Evolutionary conservation across 2,329 filamentous ascomycete genomes (phyloP).

Genomic region (Curvularia spicifera): DNA sequence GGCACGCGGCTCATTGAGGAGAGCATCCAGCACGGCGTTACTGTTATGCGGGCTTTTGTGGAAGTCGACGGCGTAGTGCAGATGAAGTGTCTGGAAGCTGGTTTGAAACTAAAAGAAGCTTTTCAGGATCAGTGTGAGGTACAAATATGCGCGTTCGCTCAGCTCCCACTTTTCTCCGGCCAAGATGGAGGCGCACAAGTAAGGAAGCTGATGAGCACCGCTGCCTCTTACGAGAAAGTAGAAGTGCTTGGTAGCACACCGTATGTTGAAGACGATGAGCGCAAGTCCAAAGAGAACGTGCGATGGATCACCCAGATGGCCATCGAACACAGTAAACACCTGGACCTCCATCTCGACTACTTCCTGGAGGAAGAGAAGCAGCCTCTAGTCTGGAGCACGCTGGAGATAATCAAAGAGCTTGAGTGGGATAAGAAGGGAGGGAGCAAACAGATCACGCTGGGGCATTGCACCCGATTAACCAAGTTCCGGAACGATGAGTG

Average conservation of each 20-base stretch:
- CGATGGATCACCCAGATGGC: constrained; percentile 67
- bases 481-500: constrained; percentile 61
- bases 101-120: constrained; percentile 62
- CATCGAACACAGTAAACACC: constrained; percentile 58
- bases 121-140: constrained; percentile 63
- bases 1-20: constrained; percentile 71
- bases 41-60: constrained; percentile 72
- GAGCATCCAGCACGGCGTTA: constrained; percentile 69
- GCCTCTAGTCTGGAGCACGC: constrained; percentile 61
- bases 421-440: constrained; percentile 55
- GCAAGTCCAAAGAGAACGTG: constrained; percentile 63
- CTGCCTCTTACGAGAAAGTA: constrained; percentile 54
- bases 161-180: constrained; percentile 70
- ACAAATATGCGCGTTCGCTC: constrained; percentile 74
- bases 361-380: constrained; percentile 61
- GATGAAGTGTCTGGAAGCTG: constrained; percentile 64
- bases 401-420: constrained; percentile 58
- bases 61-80: constrained; percentile 70
- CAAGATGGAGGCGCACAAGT: constrained; percentile 59
- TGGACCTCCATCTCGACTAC: constrained; percentile 78
- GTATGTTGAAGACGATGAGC: constrained; percentile 66
- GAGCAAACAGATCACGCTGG: constrained; percentile 56
- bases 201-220: constrained; percentile 56
- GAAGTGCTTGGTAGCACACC: constrained; percentile 71
- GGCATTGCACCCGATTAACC: constrained; percentile 72